phyloP scores from a whole-genome alignment of 768 basidiomycete genomes.

The Heimioporus sp. region DNA sequence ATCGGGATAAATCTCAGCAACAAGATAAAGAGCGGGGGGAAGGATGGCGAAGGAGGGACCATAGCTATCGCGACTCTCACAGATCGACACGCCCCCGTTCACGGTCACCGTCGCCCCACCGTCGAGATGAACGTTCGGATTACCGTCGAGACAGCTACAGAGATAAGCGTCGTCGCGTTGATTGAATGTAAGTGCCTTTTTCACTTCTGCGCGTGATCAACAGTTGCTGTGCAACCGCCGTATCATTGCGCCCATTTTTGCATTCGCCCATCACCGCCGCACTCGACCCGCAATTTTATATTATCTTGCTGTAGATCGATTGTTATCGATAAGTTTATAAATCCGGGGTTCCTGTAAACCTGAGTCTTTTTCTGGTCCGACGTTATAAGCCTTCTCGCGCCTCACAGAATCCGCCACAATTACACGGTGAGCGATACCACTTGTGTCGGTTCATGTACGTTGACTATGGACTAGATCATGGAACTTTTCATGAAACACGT shows the following conservation, averaged over 20 bases:
- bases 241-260: no score
- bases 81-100: constrained; percentile 24
- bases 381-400: constrained; percentile 14
- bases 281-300: constrained; percentile 6
- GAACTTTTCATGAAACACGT: constrained; percentile 36
- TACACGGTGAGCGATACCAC: constrained; percentile 19
- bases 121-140: constrained; percentile 19
- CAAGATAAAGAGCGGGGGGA: constrained; percentile 22
- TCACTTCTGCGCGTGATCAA: background rate
- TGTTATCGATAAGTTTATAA: constrained; percentile 18
- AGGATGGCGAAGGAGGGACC: constrained; percentile 17
- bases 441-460: background rate
- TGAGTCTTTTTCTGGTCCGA: background rate
- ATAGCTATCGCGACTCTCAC: constrained; percentile 14
- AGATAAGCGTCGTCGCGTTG: constrained; percentile 58
- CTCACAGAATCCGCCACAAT: constrained; percentile 7
- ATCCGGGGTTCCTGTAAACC: background rate
- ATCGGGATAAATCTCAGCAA: constrained; percentile 22
- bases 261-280: constrained; percentile 6
- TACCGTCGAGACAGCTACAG: constrained; percentile 36
- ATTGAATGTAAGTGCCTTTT: constrained; percentile 35
- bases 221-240: background rate
- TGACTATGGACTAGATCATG: constrained; percentile 22
- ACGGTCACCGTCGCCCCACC: constrained; percentile 33
- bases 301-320: constrained; percentile 8